Evolutionary conservation across 176 grass and related monocot species (phyloP).

Genomic region (Aegilops bicornis): DNA sequence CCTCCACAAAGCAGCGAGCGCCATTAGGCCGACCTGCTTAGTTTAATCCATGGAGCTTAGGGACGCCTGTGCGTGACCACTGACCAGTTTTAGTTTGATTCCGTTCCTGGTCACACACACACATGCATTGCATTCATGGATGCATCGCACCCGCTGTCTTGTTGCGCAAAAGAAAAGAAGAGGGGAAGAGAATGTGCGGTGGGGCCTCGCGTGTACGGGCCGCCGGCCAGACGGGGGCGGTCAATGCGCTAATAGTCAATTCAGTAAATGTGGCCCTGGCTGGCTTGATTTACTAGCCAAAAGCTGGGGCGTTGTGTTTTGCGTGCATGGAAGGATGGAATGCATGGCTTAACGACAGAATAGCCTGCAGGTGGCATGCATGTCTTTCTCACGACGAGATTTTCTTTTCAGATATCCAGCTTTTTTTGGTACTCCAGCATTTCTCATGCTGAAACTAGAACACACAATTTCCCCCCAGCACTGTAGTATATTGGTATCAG

Average conservation of each 20-base stretch:
- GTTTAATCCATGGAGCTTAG: conserved; percentile 2
- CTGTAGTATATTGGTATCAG: no score
- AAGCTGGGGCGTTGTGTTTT: conserved; percentile 34
- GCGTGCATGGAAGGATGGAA: not conserved
- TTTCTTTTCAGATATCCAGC: no score
- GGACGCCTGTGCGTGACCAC: not conserved
- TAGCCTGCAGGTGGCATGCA: no score
- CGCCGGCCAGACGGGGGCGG: not conserved
- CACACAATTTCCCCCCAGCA: no score
- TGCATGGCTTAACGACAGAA: conserved; percentile 19
- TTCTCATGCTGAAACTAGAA: no score
- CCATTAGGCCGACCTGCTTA: conserved; percentile 27
- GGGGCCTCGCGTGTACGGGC: conserved; percentile 19
- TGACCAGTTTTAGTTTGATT: not conserved
- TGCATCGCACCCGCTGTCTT: conserved; percentile 25
- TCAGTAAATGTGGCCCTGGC: conserved; percentile 32
- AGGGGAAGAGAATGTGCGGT: not conserved
- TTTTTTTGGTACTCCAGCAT: no score
- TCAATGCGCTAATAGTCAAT: conserved; percentile 54
- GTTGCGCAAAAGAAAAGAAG: not conserved
- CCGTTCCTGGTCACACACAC: not conserved
- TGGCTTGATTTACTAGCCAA: conserved; percentile 31
- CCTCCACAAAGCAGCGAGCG: no score
- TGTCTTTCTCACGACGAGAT: not conserved
- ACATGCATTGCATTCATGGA: no score